Percentiles rank a stretch among this genome's conserved stretches.
phyloP scores from a whole-genome alignment of 2,329 filamentous ascomycete species.

The Seiridium unicorne region DNA sequence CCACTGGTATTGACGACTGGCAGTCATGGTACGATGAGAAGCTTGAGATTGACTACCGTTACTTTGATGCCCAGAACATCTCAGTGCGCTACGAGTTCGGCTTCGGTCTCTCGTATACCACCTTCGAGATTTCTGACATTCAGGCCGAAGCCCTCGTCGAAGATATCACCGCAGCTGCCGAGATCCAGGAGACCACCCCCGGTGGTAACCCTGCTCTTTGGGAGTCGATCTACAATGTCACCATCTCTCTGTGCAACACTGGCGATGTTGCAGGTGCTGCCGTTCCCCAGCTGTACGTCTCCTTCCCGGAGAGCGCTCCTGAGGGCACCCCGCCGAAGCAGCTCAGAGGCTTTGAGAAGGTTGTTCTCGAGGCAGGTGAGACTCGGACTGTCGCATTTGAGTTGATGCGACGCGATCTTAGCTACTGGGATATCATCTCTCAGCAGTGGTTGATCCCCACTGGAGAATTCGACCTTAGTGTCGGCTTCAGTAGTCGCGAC shows the following conservation, averaged over 20 bases:
- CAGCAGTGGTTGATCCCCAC: slow-evolving; percentile 68
- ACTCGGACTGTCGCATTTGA: slow-evolving; percentile 64
- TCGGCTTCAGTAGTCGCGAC: slow-evolving; percentile 18
- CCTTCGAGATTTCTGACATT: slow-evolving; percentile 45
- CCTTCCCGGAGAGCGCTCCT: not conserved
- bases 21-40: slow-evolving; percentile 57
- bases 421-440: slow-evolving; percentile 74
- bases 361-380: slow-evolving; percentile 68
- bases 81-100: slow-evolving; percentile 65
- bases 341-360: slow-evolving; percentile 78
- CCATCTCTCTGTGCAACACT: slow-evolving; percentile 68
- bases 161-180: not conserved
- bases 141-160: slow-evolving; percentile 3
- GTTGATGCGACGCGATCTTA: slow-evolving; percentile 76
- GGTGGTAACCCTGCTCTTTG: slow-evolving; percentile 67
- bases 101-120: slow-evolving; percentile 59
- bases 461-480: slow-evolving; percentile 16
- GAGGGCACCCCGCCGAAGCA: slow-evolving; percentile 57
- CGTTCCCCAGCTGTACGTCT: slow-evolving; percentile 62
- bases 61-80: slow-evolving; percentile 60
- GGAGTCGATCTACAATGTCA: slow-evolving; percentile 66
- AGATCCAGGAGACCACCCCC: slow-evolving; percentile 37
- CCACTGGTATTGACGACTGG: slow-evolving; percentile 37
- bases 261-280: slow-evolving; percentile 65
- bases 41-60: slow-evolving; percentile 66